Evolutionary conservation across 495 filamentous ascomycete species (phyloP).

Genomic region (Diplogelasinospora grovesii): DNA sequence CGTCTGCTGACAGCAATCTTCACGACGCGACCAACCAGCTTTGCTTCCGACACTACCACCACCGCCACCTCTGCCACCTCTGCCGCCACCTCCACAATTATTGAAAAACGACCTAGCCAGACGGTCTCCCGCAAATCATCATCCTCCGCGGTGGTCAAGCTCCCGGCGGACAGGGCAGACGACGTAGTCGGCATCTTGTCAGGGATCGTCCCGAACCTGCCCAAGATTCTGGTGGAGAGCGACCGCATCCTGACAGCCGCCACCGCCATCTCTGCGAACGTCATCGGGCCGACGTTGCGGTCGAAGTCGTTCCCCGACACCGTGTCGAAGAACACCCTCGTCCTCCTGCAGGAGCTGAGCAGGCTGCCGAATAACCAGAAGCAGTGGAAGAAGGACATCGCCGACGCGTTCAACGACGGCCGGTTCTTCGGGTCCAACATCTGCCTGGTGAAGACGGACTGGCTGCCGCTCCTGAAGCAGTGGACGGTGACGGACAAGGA

Average conservation of each 20-base stretch:
- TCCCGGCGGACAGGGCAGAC: conserved; percentile 47
- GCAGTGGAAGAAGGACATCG: conserved; percentile 85
- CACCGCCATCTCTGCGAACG: conserved; percentile 70
- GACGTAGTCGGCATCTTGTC: conserved; percentile 77
- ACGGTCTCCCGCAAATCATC: conserved; percentile 10
- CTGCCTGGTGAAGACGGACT: conserved; percentile 58
- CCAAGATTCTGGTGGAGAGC: conserved; percentile 76
- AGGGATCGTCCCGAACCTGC: conserved; percentile 70
- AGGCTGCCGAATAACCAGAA: conserved; percentile 75
- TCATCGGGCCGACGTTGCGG: conserved; percentile 76
- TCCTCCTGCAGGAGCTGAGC: conserved; percentile 69
- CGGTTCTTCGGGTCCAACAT: conserved; percentile 70
- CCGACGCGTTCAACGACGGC: conserved; percentile 84
- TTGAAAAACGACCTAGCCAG: conserved; percentile 22
- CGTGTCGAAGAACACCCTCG: conserved; percentile 60
- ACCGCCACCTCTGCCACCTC: conserved; percentile 19
- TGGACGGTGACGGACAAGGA: conserved; percentile 84
- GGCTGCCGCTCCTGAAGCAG: conserved; percentile 78
- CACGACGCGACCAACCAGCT: conserved; percentile 72
- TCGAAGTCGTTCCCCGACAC: conserved; percentile 86
- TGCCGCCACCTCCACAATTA: conserved; percentile 16
- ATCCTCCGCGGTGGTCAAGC: conserved; percentile 22
- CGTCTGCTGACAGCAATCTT: conserved; percentile 85
- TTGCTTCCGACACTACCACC: conserved; percentile 31
- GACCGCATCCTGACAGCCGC: conserved; percentile 76